Conservation (phyloP, 23 red algal genomes). For the Gracilaria domingensis region DNA sequence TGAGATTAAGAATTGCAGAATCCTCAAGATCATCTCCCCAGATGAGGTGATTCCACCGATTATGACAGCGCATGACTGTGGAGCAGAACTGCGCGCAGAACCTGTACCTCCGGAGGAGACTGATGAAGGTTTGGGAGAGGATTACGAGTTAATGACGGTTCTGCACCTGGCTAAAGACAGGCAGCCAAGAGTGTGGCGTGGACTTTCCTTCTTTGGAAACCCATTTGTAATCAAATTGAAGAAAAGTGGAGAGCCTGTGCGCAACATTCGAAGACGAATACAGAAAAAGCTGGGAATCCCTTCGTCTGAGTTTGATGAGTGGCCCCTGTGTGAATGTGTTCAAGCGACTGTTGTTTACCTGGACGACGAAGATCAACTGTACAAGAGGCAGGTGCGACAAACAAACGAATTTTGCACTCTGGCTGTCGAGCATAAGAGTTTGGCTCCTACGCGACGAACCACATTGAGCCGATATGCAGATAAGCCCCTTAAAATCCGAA, state of each 20-base stretch:
- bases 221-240: slow-evolving; percentile 81
- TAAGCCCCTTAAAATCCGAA: slow-evolving; percentile 90
- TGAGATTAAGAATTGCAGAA: slow-evolving; percentile 68
- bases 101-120: slow-evolving; percentile 74
- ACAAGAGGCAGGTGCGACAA: slow-evolving; percentile 34
- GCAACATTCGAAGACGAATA: slow-evolving; percentile 68
- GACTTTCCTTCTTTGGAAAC: slow-evolving; percentile 77
- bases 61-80: slow-evolving; percentile 59
- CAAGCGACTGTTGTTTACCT: slow-evolving; percentile 39
- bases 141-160: slow-evolving; percentile 67
- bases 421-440: slow-evolving; percentile 83
- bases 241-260: slow-evolving; percentile 60
- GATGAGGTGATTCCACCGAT: slow-evolving; percentile 37
- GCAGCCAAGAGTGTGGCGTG: slow-evolving; percentile 46
- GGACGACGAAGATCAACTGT: slow-evolving; percentile 63
- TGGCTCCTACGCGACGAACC: slow-evolving; percentile 39
- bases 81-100: slow-evolving; percentile 82
- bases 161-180: slow-evolving; percentile 71
- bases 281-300: slow-evolving; percentile 63
- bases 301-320: slow-evolving; percentile 69
- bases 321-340: slow-evolving; percentile 79
- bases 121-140: slow-evolving; percentile 42
- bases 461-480: slow-evolving; percentile 68
- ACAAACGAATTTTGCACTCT: slow-evolving; percentile 74
- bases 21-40: slow-evolving; percentile 37